Evolutionary conservation across 2,329 filamentous ascomycete species (phyloP), one percentile per base, ranked within the genome.

Genomic region (Paraphoma sp.): DNA sequence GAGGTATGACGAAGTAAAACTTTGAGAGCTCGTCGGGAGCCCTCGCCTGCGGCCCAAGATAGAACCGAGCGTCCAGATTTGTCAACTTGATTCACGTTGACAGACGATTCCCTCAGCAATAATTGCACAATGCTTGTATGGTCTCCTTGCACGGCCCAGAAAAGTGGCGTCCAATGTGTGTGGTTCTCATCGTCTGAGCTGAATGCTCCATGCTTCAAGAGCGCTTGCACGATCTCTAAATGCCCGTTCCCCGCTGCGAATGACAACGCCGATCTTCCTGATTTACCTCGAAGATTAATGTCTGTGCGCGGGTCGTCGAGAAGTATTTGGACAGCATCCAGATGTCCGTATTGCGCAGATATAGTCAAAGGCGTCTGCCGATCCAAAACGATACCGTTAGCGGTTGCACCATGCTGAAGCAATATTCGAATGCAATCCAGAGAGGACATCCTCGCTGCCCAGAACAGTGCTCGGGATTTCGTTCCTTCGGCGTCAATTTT

Each of bases 31-130:
- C 65, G 57, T 30, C 53, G 49, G 43, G 60, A 60, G 7, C 73
- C 75, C 46, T 69, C 69, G 5, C 67, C 67, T 29, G 73, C 71
- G 1, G 74, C 75, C 73, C 72, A 76, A n/a, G 73, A 76, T 29
- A 76, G 44, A 4, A 70, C 64, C 44, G 71, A 74, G 53, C 75
- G 72, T 17, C 72, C 70, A 30, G 36, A 42, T 50, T 65, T 68
- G 50, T 78, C 75, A 5, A 64, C 57, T 33, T 74, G 69, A 53
- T 77, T 76, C 40, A 73, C 46, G 38, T 74, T 56, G 3, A 75
- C 49, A 1, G 57, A 54, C 16, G 48, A 43, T 17, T 68, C 62
- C 12, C 56, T 53, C 11, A 70, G 42, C n/a, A 78, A 60, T 8
- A 51, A 7, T 12, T 59, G 56, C 33, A 71, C 53, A 10, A 73